Evolutionary conservation across 768 basidiomycete genomes (phyloP).

Genomic region (Amanita fuliginea): DNA sequence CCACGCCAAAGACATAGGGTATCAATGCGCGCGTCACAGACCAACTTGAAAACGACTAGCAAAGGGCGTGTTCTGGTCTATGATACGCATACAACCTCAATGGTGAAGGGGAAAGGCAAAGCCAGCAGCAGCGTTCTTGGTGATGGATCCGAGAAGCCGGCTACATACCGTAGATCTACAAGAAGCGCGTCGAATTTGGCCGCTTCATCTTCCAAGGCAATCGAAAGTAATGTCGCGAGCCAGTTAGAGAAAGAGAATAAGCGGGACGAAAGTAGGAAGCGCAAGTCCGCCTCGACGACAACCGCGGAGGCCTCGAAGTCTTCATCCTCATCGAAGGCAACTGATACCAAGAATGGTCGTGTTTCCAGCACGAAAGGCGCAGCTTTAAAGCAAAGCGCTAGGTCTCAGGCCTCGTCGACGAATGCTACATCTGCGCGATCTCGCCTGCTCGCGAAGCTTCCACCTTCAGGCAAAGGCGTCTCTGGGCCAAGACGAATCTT

Average conservation of each 20-base stretch:
- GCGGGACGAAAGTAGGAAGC: neutral
- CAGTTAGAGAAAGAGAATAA: slow-evolving; percentile 1
- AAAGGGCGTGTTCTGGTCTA: slow-evolving; percentile 19
- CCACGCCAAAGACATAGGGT: neutral
- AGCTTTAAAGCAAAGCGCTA: neutral
- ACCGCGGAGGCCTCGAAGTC: neutral
- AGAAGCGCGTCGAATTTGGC: neutral
- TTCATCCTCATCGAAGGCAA: neutral
- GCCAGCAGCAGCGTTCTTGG: slow-evolving; percentile 16
- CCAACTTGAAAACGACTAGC: slow-evolving; percentile 7
- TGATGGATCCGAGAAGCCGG: neutral
- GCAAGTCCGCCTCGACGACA: neutral
- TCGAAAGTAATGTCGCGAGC: neutral
- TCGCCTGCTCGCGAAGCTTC: slow-evolving; percentile 19
- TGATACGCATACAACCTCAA: slow-evolving; percentile 16
- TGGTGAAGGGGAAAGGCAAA: slow-evolving; percentile 27
- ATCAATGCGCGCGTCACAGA: neutral
- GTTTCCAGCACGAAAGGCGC: neutral
- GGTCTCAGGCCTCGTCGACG: neutral
- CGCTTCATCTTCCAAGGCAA: neutral
- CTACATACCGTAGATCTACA: neutral
- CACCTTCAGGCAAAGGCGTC: slow-evolving; percentile 19
- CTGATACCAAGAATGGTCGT: neutral
- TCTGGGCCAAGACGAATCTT: slow-evolving; percentile 53
- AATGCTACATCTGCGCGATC: slow-evolving; percentile 11